Evolutionary conservation across 2,329 filamentous ascomycete genomes (phyloP), one percentile per base, ranked within the genome.

Genomic region (Didymella glomerata): DNA sequence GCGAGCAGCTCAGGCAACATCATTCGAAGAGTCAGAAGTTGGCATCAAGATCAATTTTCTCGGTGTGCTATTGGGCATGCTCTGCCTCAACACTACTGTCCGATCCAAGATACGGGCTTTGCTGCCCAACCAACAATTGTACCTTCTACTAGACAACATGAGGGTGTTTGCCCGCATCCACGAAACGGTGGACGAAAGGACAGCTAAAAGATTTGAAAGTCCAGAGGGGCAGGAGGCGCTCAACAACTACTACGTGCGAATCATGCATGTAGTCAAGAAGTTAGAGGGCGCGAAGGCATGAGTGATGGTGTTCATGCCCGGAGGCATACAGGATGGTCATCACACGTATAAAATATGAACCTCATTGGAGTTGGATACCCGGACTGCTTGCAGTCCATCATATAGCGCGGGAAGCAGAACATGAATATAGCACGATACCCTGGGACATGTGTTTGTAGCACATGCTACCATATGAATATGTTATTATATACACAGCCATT

Each of bases 31-130:
- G 72, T 89, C 88, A 25, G 88, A 90, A 60, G 84, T 90, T 49
- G 92, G 93, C 66, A 92, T 98, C 27, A 89, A 90, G 1, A 88
- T 94, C 74, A 93, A 92, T 16, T 97, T 97, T 74, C 82, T 97
- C 24, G 88, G 92, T 0, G 88, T 97, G 14, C 82, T 97, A 6
- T 83, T 98, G 2, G 92, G 92, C 18, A 95, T 93, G 65, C 80
- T 97, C 24, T 93, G 88, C 66, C 81, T 95, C 27, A 81, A 85
- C 52, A 61, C 72, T 9, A 70, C 73, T 2, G 80, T 84, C 5
- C 79, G 81, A 41, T 54, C 67, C 10, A 76, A 78, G 24, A 75
- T 87, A 16, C 77, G 76, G 22, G 27, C 45, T 10, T 63, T 73
- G 10, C 76, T 87, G 27, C 80, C 81, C 2, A 78, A 79, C 1